These are phyloP conservation scores for Mucor irregularis DNA, from an alignment of 371 early-diverging fungal genomes.

Conservation along the genomic window DNA sequence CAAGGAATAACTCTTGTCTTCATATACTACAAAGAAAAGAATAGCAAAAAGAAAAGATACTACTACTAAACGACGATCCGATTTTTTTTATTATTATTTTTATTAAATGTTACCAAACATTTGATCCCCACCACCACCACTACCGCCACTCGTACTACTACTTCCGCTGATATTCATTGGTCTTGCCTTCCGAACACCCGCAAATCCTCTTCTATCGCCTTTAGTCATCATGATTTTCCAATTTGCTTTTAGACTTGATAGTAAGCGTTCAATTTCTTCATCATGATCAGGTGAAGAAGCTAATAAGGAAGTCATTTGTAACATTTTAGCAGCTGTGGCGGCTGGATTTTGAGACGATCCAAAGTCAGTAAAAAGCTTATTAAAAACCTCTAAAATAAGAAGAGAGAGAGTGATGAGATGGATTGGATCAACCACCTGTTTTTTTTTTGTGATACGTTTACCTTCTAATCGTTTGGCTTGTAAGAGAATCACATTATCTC, in stretches of 20 bases:
- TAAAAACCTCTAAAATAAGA: conserved; percentile 59
- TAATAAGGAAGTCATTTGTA: conserved; percentile 77
- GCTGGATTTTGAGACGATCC: conserved; percentile 68
- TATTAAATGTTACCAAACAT: conserved; percentile 4
- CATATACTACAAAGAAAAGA: too few relatives aligned
- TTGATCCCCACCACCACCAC: not conserved
- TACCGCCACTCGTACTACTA: too few relatives aligned
- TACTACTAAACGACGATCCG: too few relatives aligned
- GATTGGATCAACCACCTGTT: too few relatives aligned
- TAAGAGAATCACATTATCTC: conserved; percentile 71
- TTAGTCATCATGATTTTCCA: conserved; percentile 68
- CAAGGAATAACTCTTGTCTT: too few relatives aligned
- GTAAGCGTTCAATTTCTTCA: conserved; percentile 56
- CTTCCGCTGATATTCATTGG: not conserved
- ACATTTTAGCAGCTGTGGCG: conserved; percentile 72
- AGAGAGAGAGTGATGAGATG: too few relatives aligned
- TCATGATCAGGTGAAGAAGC: conserved; percentile 62
- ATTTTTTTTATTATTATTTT: too few relatives aligned
- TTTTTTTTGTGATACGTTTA: conserved; percentile 20
- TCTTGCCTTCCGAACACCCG: conserved; percentile 44
- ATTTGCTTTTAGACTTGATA: conserved; percentile 55
- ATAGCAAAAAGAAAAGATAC: too few relatives aligned
- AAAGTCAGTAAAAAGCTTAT: conserved; percentile 67
- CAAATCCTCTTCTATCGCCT: conserved; percentile 62
- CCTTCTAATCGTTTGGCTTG: conserved; percentile 70